Percentiles rank a stretch among this genome's conserved stretches.
These are phyloP conservation scores for Grigorovia yakushimaensis DNA, from an alignment of 805 yeast genomes.

Conservation along the genomic window DNA sequence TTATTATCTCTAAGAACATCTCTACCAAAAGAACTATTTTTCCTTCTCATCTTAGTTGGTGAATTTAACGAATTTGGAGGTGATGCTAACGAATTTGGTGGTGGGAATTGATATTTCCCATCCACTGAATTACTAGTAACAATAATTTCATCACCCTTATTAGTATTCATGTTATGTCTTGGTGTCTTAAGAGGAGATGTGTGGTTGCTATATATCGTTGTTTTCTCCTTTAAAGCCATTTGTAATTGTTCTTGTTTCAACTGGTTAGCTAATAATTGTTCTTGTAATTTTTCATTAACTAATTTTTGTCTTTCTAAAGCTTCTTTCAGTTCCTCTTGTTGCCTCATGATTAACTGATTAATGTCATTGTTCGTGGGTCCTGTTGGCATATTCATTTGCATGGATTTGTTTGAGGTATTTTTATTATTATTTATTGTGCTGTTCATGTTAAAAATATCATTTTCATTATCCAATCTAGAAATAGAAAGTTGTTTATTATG, in stretches of 20 bases:
- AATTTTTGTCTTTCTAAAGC: constrained; percentile 26
- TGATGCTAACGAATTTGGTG: constrained; percentile 15
- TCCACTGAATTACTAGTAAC: constrained; percentile 24
- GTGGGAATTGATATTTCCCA: constrained; percentile 30
- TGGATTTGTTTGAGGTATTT: too few relatives aligned
- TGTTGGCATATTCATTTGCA: neutral
- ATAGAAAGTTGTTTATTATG: constrained; percentile 57
- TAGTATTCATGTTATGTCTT: constrained; percentile 4
- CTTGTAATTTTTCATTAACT: constrained; percentile 22
- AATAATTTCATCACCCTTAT: constrained; percentile 13
- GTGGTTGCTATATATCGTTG: neutral
- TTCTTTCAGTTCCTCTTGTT: constrained; percentile 23
- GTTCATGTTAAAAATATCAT: neutral
- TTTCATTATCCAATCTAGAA: constrained; percentile 31
- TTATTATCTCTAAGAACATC: neutral
- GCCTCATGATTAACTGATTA: constrained; percentile 14
- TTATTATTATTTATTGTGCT: neutral
- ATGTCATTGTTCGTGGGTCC: neutral
- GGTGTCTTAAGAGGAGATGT: constrained; percentile 5
- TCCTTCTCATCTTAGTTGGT: neutral
- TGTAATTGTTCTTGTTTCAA: constrained; percentile 23
- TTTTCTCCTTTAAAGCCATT: constrained; percentile 18
- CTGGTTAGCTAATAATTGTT: constrained; percentile 21
- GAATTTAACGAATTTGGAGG: constrained; percentile 10
- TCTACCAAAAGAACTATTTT: neutral